Conservation (phyloP, 352 stramenopile genomes). For the Halophytophthora batemanensis region DNA sequence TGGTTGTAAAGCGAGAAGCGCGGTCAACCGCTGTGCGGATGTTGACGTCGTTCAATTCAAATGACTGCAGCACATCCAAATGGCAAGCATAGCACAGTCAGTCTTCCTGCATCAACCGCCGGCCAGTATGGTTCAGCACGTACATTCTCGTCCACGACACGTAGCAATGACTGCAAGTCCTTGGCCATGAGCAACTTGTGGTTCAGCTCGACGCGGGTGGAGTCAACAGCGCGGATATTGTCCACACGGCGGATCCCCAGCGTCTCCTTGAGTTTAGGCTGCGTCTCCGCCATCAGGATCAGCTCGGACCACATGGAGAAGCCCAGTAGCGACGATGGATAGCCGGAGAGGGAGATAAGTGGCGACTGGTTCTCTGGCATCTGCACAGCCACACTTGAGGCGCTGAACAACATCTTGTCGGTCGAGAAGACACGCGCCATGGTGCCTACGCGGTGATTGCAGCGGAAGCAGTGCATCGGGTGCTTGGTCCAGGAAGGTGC, state of each 20-base stretch:
- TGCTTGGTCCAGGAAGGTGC: constrained; percentile 54
- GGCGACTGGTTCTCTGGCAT: constrained; percentile 71
- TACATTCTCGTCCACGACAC: constrained; percentile 65
- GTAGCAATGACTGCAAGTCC: constrained; percentile 52
- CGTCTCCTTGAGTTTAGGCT: constrained; percentile 61
- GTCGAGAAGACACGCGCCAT: constrained; percentile 57
- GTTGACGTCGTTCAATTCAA: constrained; percentile 59
- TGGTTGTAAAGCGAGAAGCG: constrained; percentile 32
- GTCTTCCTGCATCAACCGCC: not conserved
- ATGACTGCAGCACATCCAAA: constrained; percentile 20
- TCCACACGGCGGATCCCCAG: constrained; percentile 66
- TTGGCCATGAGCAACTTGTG: constrained; percentile 60
- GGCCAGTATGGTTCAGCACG: constrained; percentile 2
- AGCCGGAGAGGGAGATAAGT: constrained; percentile 68
- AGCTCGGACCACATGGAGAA: constrained; percentile 80
- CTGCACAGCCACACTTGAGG: constrained; percentile 59
- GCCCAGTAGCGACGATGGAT: constrained; percentile 65
- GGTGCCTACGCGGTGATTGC: constrained; percentile 56
- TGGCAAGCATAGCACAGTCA: constrained; percentile 3
- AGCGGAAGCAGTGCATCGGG: constrained; percentile 66
- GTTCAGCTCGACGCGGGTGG: constrained; percentile 53
- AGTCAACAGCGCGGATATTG: constrained; percentile 51
- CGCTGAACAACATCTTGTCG: constrained; percentile 74
- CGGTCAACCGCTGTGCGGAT: constrained; percentile 60
- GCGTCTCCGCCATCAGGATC: constrained; percentile 71